phyloP scores from a whole-genome alignment of 208 protist species.

The Leishmania arabica region DNA sequence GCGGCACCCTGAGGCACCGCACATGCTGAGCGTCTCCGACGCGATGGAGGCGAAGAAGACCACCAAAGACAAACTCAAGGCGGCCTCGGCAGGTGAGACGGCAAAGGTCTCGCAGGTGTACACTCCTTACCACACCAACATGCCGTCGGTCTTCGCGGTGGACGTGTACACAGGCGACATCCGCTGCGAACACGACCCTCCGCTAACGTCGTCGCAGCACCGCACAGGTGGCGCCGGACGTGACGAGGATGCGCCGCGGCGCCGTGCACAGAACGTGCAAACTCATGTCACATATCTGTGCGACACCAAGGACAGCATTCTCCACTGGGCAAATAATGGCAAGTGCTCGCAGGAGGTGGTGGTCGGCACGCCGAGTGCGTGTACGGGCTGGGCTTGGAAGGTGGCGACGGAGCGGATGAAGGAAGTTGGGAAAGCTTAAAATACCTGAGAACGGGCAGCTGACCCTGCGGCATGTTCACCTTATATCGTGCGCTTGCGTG shows the following conservation, averaged over 20 bases:
- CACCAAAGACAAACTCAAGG: slow-evolving; percentile 32
- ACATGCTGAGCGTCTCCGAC: slow-evolving; percentile 14
- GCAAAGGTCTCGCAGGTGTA: slow-evolving; percentile 15
- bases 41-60: slow-evolving; percentile 34
- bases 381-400: slow-evolving; percentile 51
- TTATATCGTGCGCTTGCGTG: background rate
- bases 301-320: slow-evolving; percentile 46
- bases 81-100: slow-evolving; percentile 13
- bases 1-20: slow-evolving; percentile 26
- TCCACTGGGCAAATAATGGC: slow-evolving; percentile 67
- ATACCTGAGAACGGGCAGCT: background rate
- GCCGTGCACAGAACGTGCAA: background rate
- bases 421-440: background rate
- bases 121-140: slow-evolving; percentile 47
- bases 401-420: slow-evolving; percentile 23
- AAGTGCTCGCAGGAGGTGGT: slow-evolving; percentile 74
- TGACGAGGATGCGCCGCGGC: background rate
- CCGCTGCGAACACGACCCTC: slow-evolving; percentile 37
- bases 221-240: slow-evolving; percentile 2
- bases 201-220: background rate
- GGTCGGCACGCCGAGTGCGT: slow-evolving; percentile 79
- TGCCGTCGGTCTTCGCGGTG: slow-evolving; percentile 42
- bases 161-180: slow-evolving; percentile 41
- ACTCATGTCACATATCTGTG: slow-evolving; percentile 42
- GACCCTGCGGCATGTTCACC: background rate